Conservation (phyloP, 2,329 filamentous ascomycete genomes). For the Apiospora sp. region DNA sequence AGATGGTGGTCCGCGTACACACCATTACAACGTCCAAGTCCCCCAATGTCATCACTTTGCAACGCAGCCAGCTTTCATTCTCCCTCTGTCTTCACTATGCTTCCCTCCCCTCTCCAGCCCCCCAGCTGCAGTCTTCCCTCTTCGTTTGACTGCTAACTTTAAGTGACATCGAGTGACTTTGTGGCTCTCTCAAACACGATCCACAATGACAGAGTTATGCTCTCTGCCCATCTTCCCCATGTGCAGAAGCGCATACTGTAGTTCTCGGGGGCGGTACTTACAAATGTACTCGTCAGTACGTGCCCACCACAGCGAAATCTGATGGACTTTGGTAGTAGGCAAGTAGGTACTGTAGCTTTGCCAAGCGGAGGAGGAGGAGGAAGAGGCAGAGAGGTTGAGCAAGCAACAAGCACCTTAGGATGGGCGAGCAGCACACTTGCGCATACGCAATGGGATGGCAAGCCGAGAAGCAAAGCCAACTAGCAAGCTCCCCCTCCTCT, state of each 20-base stretch:
- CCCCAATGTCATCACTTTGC: conserved; percentile 22
- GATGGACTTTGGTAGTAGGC: conserved; percentile 2
- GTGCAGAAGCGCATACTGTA: neutral
- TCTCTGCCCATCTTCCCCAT: conserved; percentile 25
- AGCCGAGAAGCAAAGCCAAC: conserved; percentile 15
- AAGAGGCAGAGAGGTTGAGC: conserved; percentile 10
- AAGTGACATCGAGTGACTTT: conserved; percentile 35
- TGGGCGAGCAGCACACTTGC: conserved; percentile 13
- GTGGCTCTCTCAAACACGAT: conserved; percentile 28
- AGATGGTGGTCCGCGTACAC: conserved; percentile 15
- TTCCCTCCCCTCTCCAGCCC: conserved; percentile 24
- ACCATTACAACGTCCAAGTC: conserved; percentile 20
- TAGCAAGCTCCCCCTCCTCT: conserved; percentile 28
- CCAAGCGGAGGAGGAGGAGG: conserved; percentile 24
- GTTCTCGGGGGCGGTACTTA: neutral
- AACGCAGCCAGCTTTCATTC: neutral
- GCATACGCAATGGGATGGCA: conserved; percentile 19
- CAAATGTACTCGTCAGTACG: conserved; percentile 2
- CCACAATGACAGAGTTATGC: conserved; percentile 27
- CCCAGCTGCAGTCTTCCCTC: conserved; percentile 34
- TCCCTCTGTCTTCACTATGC: conserved; percentile 9
- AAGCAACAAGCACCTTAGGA: conserved; percentile 33
- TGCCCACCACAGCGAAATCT: conserved; percentile 12
- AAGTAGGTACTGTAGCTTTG: neutral
- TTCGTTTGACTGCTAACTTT: conserved; percentile 37